Conservation (phyloP, 306 rosid genomes). For the Corylus americana region DNA sequence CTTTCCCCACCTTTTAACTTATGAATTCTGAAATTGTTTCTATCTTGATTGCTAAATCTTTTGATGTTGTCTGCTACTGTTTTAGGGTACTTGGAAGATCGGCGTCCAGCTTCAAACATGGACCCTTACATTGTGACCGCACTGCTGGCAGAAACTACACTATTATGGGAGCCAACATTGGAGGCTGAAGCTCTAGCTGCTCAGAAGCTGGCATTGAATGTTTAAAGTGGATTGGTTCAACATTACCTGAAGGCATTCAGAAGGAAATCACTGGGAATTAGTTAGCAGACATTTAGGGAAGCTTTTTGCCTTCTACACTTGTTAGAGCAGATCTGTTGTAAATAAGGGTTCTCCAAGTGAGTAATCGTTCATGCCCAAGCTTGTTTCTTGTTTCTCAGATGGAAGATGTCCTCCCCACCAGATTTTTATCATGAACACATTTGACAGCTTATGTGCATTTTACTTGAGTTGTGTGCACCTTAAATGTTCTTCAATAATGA, state of each 20-base stretch:
- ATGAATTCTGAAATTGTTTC: not conserved
- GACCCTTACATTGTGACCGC: conserved; percentile 90
- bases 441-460: conserved; percentile 31
- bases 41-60: conserved; percentile 19
- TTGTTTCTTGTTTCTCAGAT: conserved; percentile 38
- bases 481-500: not conserved
- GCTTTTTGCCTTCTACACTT: conserved; percentile 42
- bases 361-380: conserved; percentile 33
- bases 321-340: conserved; percentile 47
- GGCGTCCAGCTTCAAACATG: conserved; percentile 99
- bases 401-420: conserved; percentile 34
- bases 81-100: conserved; percentile 96
- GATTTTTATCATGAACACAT: conserved; percentile 26
- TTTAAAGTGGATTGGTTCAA: conserved; percentile 43
- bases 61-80: conserved; percentile 23
- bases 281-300: conserved; percentile 16
- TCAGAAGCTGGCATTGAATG: conserved; percentile 81
- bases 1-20: not conserved
- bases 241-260: conserved; percentile 23
- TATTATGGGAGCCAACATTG: conserved; percentile 92
- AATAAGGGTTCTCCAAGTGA: conserved; percentile 40
- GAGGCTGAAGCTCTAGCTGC: conserved; percentile 99
- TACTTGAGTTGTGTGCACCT: conserved; percentile 22
- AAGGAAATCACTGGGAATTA: conserved; percentile 13
- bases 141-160: conserved; percentile 75